These are phyloP conservation scores for Xylariaceae sp. DNA, from an alignment of 2,329 filamentous ascomycete species.

Conservation along the genomic window DNA sequence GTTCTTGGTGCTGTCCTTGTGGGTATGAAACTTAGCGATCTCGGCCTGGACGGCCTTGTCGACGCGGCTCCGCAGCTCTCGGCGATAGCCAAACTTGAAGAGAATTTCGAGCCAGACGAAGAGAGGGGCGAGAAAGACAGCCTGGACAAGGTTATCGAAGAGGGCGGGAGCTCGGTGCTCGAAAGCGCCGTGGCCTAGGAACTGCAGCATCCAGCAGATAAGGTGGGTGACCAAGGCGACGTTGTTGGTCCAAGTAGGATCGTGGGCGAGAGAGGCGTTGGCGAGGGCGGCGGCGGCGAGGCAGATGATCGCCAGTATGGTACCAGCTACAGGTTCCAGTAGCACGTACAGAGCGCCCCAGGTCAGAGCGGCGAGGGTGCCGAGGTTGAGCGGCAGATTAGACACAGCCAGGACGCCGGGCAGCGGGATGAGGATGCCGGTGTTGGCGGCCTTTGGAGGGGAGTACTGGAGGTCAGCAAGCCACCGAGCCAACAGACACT, in stretches of 20 bases:
- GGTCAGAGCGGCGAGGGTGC: slow-evolving; percentile 59
- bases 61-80: slow-evolving; percentile 77
- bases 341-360: slow-evolving; percentile 83
- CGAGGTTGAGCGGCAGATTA: slow-evolving; percentile 62
- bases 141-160: slow-evolving; percentile 87
- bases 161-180: slow-evolving; percentile 85
- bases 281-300: slow-evolving; percentile 69
- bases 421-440: slow-evolving; percentile 58
- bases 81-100: slow-evolving; percentile 86
- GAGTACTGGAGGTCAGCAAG: slow-evolving; percentile 17
- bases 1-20: slow-evolving; percentile 47
- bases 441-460: slow-evolving; percentile 53
- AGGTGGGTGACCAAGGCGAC: slow-evolving; percentile 65
- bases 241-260: slow-evolving; percentile 47
- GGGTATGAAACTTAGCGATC: slow-evolving; percentile 67
- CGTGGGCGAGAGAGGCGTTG: slow-evolving; percentile 67
- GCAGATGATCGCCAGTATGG: slow-evolving; percentile 69
- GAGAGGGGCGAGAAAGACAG: slow-evolving; percentile 86
- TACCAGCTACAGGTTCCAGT: slow-evolving; percentile 89
- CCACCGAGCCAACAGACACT: neutral
- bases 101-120: slow-evolving; percentile 96
- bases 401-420: slow-evolving; percentile 65
- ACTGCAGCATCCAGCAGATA: slow-evolving; percentile 81
- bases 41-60: slow-evolving; percentile 72
- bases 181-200: slow-evolving; percentile 84